Evolutionary conservation across 2,329 filamentous ascomycete genomes (phyloP).

Genomic region (Zymoseptoria tritici): DNA sequence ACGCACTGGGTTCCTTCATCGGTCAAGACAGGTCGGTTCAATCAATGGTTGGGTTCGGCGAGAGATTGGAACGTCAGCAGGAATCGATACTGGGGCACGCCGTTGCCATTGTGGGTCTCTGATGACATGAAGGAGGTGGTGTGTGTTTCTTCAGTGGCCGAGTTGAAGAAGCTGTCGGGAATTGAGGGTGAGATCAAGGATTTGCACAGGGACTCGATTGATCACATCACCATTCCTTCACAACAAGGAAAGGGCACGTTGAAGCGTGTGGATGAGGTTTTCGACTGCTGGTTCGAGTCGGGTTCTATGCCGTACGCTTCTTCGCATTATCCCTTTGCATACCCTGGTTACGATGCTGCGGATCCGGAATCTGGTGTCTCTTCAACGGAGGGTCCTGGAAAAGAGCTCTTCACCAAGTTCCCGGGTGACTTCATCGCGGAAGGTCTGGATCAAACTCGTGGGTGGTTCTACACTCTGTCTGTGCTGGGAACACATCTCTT

Average conservation of each 20-base stretch:
- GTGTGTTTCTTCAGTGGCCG: conserved; percentile 75
- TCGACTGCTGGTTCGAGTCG: conserved; percentile 96
- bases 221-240: conserved; percentile 88
- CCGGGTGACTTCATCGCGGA: conserved; percentile 93
- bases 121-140: conserved; percentile 82
- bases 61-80: conserved; percentile 93
- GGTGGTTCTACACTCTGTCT: conserved; percentile 92
- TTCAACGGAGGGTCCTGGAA: conserved; percentile 24
- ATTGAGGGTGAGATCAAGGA: conserved; percentile 75
- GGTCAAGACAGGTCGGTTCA: conserved; percentile 86
- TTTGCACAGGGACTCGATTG: conserved; percentile 86
- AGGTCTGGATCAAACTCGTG: conserved; percentile 85
- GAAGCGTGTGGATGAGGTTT: conserved; percentile 76
- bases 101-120: conserved; percentile 84
- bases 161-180: conserved; percentile 80
- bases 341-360: conserved; percentile 50
- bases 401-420: conserved; percentile 68
- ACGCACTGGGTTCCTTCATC: conserved; percentile 88
- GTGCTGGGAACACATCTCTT: conserved; percentile 86
- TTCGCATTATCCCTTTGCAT: conserved; percentile 87
- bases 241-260: conserved; percentile 79
- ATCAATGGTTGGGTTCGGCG: conserved; percentile 84
- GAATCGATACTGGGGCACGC: conserved; percentile 93
- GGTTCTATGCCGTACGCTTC: conserved; percentile 93
- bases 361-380: conserved; percentile 24